Base-by-base conservation (phyloP, 495 filamentous ascomycete genomes). In the Talaromyces proteolyticus region DNA sequence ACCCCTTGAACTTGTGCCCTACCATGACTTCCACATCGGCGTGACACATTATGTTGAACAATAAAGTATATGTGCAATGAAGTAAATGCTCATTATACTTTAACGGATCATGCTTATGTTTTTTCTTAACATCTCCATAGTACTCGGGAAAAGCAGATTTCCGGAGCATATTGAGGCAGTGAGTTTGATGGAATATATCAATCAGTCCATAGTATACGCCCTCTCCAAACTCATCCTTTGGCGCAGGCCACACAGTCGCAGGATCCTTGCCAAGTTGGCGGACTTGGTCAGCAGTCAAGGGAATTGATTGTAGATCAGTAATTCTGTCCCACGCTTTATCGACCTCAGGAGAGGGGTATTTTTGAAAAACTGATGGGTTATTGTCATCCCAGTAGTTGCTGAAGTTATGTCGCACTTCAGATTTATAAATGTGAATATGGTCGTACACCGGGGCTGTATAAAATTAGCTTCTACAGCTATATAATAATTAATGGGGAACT, bases 271-370 rank as follows among this genome's bases (percentile, higher is more conserved):
- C 46, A 6, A 38, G 14, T 14, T 10, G 25, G 6, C 38, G 29
- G 3, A 49, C 46, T 38, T 49, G 16, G 10, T 49, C 46, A 20
- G 26, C 46, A 39, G 11, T 36, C 7, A 49, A 20, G 12, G 46
- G 18, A 10, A 49, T 38, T 19, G 38, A 38, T 16, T 39, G 10
- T 22, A 37, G 23, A n/a, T 20, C 16, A 8, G 46, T 6, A 10
- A 49, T 39, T 36, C 46, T 36, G 4, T 49, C 29, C 46, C 46
- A 49, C 6, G 46, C 46, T 39, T 34, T 26, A 38, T 49, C 46
- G 2, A 49, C 46, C 17, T 49, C 46, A 12, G 46, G 46, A 14
- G 46, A 49, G 3, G 46, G 46, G 7, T 20, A 25, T 20, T 49
- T 19, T 38, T 39, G 46, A 39, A 38, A 49, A 20, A 49, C 39